These are phyloP conservation scores for Colletotrichum higginsianum DNA, from an alignment of 2,329 filamentous ascomycete genomes.

Conservation along the genomic window DNA sequence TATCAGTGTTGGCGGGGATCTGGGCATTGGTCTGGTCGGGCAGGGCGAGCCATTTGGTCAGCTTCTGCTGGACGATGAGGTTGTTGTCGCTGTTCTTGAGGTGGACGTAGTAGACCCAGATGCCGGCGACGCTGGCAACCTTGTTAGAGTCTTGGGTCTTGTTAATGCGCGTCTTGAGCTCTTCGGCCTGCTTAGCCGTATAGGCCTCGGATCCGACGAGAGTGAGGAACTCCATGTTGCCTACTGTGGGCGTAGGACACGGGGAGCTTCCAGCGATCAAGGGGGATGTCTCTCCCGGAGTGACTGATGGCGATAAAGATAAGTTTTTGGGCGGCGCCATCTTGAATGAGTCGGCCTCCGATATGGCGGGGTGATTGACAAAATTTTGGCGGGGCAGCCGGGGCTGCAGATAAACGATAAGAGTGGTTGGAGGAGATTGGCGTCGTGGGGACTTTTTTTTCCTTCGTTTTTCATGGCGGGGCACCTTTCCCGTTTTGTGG, in stretches of 20 bases:
- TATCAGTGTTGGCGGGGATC: conserved; percentile 59
- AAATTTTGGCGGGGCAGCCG: conserved; percentile 41
- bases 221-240: conserved; percentile 47
- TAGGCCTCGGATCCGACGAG: conserved; percentile 65
- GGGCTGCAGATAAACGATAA: conserved; percentile 38
- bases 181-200: conserved; percentile 60
- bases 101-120: conserved; percentile 78
- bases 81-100: conserved; percentile 63
- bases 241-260: conserved; percentile 39
- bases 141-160: conserved; percentile 49
- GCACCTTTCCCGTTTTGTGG: conserved; percentile 38
- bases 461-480: conserved; percentile 27
- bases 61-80: conserved; percentile 60
- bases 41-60: conserved; percentile 53
- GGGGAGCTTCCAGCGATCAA: conserved; percentile 42
- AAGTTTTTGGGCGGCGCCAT: conserved; percentile 37
- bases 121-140: conserved; percentile 65
- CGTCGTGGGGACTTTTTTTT: conserved; percentile 10
- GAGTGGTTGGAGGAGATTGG: conserved; percentile 36
- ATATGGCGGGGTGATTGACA: conserved; percentile 39
- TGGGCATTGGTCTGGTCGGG: conserved; percentile 62
- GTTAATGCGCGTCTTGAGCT: conserved; percentile 62
- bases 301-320: conserved; percentile 32
- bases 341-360: conserved; percentile 34
- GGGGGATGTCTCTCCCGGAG: conserved; percentile 38